phyloP scores from a whole-genome alignment of 2,329 filamentous ascomycete species.

The Aspergillus novoparasiticus region DNA sequence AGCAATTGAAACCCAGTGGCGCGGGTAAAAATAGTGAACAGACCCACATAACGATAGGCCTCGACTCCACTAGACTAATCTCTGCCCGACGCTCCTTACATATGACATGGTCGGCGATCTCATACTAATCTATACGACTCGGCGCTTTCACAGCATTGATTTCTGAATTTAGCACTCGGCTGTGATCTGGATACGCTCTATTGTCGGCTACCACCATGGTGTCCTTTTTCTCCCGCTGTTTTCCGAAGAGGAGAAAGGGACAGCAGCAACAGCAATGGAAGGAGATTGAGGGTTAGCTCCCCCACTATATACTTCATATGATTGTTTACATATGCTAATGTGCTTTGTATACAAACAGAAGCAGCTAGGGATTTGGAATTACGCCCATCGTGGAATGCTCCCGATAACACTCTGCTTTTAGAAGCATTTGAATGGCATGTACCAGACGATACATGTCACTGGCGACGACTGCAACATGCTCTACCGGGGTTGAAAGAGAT shows the following conservation, averaged over 20 bases:
- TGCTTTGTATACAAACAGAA: conserved; percentile 19
- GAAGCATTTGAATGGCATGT: conserved; percentile 76
- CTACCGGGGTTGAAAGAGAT: conserved; percentile 59
- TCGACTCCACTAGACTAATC: neutral
- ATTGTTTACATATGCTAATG: neutral
- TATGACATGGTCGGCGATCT: neutral
- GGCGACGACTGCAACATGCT: conserved; percentile 57
- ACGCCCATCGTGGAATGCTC: conserved; percentile 33
- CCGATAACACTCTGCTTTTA: conserved; percentile 57
- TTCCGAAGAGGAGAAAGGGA: conserved; percentile 16
- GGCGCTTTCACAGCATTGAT: neutral
- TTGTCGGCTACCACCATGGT: conserved; percentile 8
- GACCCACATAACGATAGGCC: neutral
- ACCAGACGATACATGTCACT: conserved; percentile 63
- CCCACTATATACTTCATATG: neutral
- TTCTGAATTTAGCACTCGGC: neutral
- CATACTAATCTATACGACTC: neutral
- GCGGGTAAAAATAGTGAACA: neutral
- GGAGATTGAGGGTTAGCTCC: conserved; percentile 27
- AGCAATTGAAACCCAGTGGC: neutral
- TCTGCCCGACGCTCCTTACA: neutral
- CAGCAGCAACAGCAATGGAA: conserved; percentile 18
- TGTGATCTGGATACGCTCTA: neutral
- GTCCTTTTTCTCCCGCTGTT: conserved; percentile 14
- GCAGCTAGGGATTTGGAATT: conserved; percentile 27